Evolutionary conservation across 1,284 basidiomycete genomes (phyloP), one percentile per base, ranked within the genome.

Genomic region (Trichosporon coremiiforme): DNA sequence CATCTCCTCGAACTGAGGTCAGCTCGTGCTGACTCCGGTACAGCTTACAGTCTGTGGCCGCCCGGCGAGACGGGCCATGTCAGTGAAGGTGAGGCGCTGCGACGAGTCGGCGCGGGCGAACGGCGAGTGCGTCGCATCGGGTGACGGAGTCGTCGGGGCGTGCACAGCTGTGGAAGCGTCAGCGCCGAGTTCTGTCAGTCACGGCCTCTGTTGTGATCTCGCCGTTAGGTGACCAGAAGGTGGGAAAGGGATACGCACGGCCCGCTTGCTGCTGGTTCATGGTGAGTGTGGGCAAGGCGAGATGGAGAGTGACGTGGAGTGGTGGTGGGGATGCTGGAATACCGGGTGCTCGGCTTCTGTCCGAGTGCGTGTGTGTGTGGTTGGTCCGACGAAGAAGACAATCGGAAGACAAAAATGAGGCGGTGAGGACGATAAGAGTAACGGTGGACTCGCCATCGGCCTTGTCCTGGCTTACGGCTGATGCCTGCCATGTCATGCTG

Each of bases 1-100:
- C 94, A 98, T 98, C 85, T 98, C 95, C 84, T 98, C 95, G 77
- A 95, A 94, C 92, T 95, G 73, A 63, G 70, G 68, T 66, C 15
- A 68, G 66, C 29, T 15, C 13, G 47, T 8, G 17, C 0, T 15
- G 8, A 29, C 5, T 25, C 12, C 33, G 17, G 13, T 36, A 8
- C 4, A 66, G 85, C 91, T 85, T 82, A 93, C 92, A 45, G 91
- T 93, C 85, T 94, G 93, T 76, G 91, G 91, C 74, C 91, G 87
- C 33, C 88, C 88, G 55, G 87, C 85, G 45, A 90, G 82, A 31
- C 90, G 85, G 57, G 82, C 80, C 76, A 88, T 87, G 75, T 93
- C 91, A 33, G 91, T 90, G 76, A 93, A 92, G 2, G 89, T 87
- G 75, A 79, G 53, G 12, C 76, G 73, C 63, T 78, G 77, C 4